Conservation (phyloP, 2,329 filamentous ascomycete genomes). For the Ophiostoma himal-ulmi region DNA sequence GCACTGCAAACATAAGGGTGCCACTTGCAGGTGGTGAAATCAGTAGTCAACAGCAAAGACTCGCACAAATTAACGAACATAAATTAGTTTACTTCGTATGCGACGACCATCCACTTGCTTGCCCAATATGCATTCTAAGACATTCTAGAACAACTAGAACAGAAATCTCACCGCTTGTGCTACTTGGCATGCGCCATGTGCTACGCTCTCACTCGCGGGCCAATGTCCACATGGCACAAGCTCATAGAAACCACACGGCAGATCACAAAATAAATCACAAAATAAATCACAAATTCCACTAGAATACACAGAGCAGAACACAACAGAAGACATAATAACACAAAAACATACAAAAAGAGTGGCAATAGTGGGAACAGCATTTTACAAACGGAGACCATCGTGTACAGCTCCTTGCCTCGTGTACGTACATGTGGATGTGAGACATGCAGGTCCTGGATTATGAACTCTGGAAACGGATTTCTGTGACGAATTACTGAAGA, state of each 20-base stretch:
- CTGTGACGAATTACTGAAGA: too few species aligned
- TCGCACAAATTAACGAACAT: too few species aligned
- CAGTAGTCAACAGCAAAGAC: too few species aligned
- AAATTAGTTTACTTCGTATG: too few species aligned
- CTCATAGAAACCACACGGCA: too few species aligned
- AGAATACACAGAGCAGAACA: neutral
- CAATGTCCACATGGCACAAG: neutral
- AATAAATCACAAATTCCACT: neutral
- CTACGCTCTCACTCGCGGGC: constrained; percentile 1
- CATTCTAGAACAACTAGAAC: neutral
- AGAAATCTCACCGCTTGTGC: constrained; percentile 1
- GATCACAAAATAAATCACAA: too few species aligned
- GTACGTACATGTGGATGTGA: neutral
- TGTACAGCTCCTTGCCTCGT: neutral
- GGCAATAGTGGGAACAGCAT: neutral
- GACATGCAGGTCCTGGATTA: constrained; percentile 1
- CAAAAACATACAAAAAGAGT: too few species aligned
- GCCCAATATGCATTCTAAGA: neutral
- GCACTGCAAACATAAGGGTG: too few species aligned
- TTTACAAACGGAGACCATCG: too few species aligned
- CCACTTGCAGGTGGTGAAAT: too few species aligned
- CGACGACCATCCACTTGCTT: too few species aligned
- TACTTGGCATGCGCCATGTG: constrained; percentile 3
- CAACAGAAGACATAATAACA: too few species aligned
- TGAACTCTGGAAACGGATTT: neutral